phyloP scores from a whole-genome alignment of 164 flowering plant genomes.

The Tetracentron sinense region DNA sequence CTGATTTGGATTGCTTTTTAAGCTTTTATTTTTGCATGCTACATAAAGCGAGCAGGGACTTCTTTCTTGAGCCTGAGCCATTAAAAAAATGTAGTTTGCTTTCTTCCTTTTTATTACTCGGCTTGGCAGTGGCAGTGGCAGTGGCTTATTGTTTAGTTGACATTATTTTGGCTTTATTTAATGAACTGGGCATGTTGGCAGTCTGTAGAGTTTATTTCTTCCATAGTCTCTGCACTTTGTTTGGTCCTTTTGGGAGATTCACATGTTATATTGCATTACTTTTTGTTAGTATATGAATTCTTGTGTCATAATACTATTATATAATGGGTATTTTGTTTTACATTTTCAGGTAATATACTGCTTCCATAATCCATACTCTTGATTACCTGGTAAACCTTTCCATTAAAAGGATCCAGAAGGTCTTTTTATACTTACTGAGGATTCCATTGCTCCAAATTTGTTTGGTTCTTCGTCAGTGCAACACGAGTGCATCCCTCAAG shows the following conservation, averaged over 20 bases:
- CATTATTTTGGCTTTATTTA: too few relatives aligned
- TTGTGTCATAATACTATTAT: neutral
- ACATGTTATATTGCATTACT: neutral
- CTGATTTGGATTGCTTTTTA: too few relatives aligned
- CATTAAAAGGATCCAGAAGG: slow-evolving; percentile 48
- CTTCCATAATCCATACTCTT: slow-evolving; percentile 36
- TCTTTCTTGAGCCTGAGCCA: too few relatives aligned
- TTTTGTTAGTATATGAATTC: neutral
- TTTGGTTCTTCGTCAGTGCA: slow-evolving; percentile 89
- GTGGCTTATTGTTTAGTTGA: too few relatives aligned
- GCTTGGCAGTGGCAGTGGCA: too few relatives aligned
- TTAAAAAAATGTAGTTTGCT: too few relatives aligned
- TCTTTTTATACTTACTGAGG: slow-evolving; percentile 57
- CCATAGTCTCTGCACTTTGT: neutral
- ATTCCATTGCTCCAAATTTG: slow-evolving; percentile 54
- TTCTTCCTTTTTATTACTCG: too few relatives aligned
- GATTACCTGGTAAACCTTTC: slow-evolving; percentile 62
- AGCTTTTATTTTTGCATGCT: too few relatives aligned
- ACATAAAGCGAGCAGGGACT: too few relatives aligned
- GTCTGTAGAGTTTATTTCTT: too few relatives aligned
- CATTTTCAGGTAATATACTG: slow-evolving; percentile 56
- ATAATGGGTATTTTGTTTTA: neutral
- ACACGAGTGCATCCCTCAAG: slow-evolving; percentile 99
- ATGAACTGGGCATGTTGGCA: too few relatives aligned
- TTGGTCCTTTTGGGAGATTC: neutral